These are phyloP conservation scores for Scheffersomyces segobiensis DNA, from an alignment of 1,139 yeast genomes.

Conservation along the genomic window DNA sequence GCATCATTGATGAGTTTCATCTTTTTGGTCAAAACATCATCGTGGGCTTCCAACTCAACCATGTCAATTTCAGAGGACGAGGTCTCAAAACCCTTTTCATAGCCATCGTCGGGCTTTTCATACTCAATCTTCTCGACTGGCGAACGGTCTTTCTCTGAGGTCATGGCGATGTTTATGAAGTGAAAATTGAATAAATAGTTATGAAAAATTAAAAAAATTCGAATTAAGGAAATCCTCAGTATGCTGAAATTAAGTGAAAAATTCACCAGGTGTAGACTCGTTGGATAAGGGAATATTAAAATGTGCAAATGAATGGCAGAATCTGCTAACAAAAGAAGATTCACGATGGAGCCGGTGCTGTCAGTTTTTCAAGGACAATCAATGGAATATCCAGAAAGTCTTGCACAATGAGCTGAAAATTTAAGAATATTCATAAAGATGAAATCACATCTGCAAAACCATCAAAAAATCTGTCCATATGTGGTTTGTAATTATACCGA, in stretches of 20 bases:
- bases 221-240: neutral
- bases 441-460: neutral
- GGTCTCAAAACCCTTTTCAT: neutral
- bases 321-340: neutral
- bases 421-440: neutral
- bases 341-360: neutral
- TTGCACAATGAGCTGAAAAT: neutral
- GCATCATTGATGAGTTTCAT: slow-evolving; percentile 45
- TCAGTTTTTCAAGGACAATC: neutral
- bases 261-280: neutral
- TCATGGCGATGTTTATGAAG: neutral
- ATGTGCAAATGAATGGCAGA: neutral
- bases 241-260: neutral
- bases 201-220: neutral
- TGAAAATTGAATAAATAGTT: neutral
- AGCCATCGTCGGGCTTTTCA: neutral
- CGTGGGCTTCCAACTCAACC: slow-evolving; percentile 23
- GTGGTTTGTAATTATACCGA: neutral
- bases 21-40: slow-evolving; percentile 32
- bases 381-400: neutral
- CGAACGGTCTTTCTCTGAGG: neutral
- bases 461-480: neutral
- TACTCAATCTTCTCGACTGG: neutral
- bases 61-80: slow-evolving; percentile 12
- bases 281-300: neutral